Base-by-base conservation (phyloP, 2,329 filamentous ascomycete genomes). In the Pseudogymnoascus verrucosus region DNA sequence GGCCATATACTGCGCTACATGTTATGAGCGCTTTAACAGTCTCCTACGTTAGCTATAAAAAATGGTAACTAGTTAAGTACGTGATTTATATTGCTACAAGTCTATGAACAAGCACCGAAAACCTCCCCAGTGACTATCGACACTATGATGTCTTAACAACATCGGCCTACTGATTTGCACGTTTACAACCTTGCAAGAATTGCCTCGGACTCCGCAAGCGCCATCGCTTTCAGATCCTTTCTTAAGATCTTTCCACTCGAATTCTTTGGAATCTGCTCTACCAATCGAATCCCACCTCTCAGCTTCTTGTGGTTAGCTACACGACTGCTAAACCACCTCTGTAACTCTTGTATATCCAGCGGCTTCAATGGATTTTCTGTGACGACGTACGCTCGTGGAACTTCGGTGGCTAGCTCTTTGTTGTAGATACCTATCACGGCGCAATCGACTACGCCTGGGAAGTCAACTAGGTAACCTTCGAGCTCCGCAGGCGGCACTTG, bases 401-500 rank as follows among this genome's bases (percentile, higher is more conserved):
- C 81, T 71, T 91, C 89, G 1, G 85, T 89, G 21, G 85, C 85
- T 63, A 84, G 81, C 6, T 79, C 76, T 40, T 80, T 76, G 71
- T 88, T 83, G 73, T 86, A 80, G 4, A 88, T 74, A 0, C 86
- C 84, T 40, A 88, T 80, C 0, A 89, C 86, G 28, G 84, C 86
- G 2, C 81, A 84, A 68, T 89, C 87, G 14, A 72, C 70, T 12
- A 82, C 72, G n/a, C 79, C 76, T 4, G 69, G 64, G 70, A 80
- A 76, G 11, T 75, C 75, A 1, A 80, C 68, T 2, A 82, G 69
- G 6, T 80, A 64, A 36, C 78, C 78, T 66, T 82, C 87, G 12
- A 89, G 77, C 72, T 89, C 86, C 1, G 87, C 86, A 0, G 86
- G 86, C 0, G 86, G 79, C 2, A 89, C 86, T 71, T 88, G 86